Base-by-base conservation (phyloP, 148 eudicot species). In the Rhododendron kiyosumense region DNA sequence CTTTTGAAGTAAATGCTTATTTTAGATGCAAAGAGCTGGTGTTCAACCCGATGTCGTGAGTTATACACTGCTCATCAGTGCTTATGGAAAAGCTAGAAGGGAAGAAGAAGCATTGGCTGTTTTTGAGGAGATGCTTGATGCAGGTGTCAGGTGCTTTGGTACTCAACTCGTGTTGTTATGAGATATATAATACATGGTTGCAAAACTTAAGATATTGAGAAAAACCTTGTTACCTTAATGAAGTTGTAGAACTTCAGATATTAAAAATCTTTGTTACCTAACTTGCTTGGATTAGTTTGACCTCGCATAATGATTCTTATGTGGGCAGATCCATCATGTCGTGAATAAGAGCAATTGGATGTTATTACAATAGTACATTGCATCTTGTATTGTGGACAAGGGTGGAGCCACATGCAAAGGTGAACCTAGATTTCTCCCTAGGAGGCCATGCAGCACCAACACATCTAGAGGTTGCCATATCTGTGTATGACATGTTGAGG, bases 51-150 rank as follows among this genome's bases (percentile, higher is more conserved):
- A 96, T 90, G 98, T 96, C 84, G 98, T 95, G 88, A 96, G 98
- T 88, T 96, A 95, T 88, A 95, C 99, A 5, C 89, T 93, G 85
- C 97, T 96, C 57, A 91, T 96, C 78, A 93, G 87, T 91, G 94
- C 97, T 81, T 96, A 96, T 87, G 99, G 99, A 76, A 95, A 92
- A 93, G 99, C 99, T 86, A 93, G 99, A 89, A 91, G 95, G 84
- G 98, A 96, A 91, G 97, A 92, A 85, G 99, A 96, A 92, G 98
- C 99, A 18, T 89, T 94, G 85, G 98, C 98, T 80, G 98, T 96
- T 83, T 96, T 96, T 90, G 98, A 96, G 88, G 98, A 96, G 91
- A 96, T 96, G 99, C 92, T 96, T 82, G 99, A 96, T 94, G 99
- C 99, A 87, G 97, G 98, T 90, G 98, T 96, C 88, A 95, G 97